Evolutionary conservation across 768 basidiomycete genomes (phyloP), one percentile per base, ranked within the genome.

Genomic region (Hydnum rufescens): DNA sequence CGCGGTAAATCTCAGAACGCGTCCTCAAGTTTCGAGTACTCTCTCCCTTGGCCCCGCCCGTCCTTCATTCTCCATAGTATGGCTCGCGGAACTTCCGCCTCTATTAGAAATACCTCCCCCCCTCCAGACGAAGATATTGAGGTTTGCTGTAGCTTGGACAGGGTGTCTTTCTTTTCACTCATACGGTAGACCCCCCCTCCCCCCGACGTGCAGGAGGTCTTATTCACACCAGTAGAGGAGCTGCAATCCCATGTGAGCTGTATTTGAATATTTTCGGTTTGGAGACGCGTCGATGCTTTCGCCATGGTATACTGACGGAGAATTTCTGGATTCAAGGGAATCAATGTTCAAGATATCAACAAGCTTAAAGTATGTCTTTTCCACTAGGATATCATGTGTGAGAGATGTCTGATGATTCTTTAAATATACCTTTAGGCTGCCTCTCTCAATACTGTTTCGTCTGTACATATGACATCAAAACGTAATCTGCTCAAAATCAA

Each of bases 401-500:
- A 51, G 56, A 53, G 55, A 48, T 49, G 32, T 25, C 25, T 52
- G 46, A 18, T 51, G 22, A n/a, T 30, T 16, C 19, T 32, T 51
- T 49, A 30, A 13, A 22, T 54, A 4, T 22, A 18, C 36, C 31
- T 36, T 6, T 53, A 88, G 85, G 66, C 77, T 31, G 82, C 82
- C 28, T 78, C 84, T 1, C 80, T 89, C 44, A 78, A 88, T 60
- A 89, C 86, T 2, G 72, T 89, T 2, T 84, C 81, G 52, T 84
- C 85, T 2, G 85, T 92, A 4, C 82, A 78, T 55, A 92, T 90
- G 82, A 92, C 87, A 1, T 89, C 92, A 1, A 71, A 87, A 53
- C 75, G 84, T 55, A 85, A 88, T 51, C 71, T 97, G 63, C 67
- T 89, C 53, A 97, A 95, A 64, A 92, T 97, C 59, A 97, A 96